Evolutionary conservation across 176 grass and related monocot genomes (phyloP).

Genomic region (Phoenix dactylifera): DNA sequence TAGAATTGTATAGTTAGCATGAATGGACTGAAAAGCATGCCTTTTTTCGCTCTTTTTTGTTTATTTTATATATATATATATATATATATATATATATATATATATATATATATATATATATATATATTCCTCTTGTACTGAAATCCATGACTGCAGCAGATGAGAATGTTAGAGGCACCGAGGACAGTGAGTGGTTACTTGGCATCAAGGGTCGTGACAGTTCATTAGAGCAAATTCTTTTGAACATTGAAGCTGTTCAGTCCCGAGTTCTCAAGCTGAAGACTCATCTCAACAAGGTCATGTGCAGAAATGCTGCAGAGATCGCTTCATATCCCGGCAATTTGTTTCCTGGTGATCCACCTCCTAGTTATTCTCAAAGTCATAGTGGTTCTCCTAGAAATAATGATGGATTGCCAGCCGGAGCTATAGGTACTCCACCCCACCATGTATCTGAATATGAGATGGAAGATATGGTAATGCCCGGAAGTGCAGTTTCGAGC

Average conservation of each 20-base stretch:
- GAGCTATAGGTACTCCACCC: constrained; percentile 17
- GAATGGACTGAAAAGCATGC: too few species aligned
- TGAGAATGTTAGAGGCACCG: constrained; percentile 57
- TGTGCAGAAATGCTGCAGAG: constrained; percentile 35
- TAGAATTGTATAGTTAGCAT: too few species aligned
- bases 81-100: not conserved
- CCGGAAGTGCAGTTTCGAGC: constrained; percentile 68
- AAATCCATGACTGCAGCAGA: constrained; percentile 26
- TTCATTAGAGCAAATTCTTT: constrained; percentile 59
- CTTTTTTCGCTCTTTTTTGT: too few species aligned
- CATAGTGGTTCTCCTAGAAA: constrained; percentile 57
- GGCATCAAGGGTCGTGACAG: constrained; percentile 45
- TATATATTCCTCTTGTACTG: constrained; percentile 3
- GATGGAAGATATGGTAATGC: constrained; percentile 54
- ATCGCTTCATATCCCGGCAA: constrained; percentile 27
- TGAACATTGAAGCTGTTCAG: constrained; percentile 69
- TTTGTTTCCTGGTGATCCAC: constrained; percentile 6
- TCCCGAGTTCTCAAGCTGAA: constrained; percentile 46
- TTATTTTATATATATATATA: too few species aligned
- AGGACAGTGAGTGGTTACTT: constrained; percentile 73
- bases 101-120: too few species aligned
- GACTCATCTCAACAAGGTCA: constrained; percentile 45
- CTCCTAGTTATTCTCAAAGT: constrained; percentile 37
- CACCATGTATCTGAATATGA: constrained; percentile 53
- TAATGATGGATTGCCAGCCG: constrained; percentile 17